These are phyloP conservation scores for Mallotus japonicus DNA, from an alignment of 441 rosid genomes.

Conservation along the genomic window DNA sequence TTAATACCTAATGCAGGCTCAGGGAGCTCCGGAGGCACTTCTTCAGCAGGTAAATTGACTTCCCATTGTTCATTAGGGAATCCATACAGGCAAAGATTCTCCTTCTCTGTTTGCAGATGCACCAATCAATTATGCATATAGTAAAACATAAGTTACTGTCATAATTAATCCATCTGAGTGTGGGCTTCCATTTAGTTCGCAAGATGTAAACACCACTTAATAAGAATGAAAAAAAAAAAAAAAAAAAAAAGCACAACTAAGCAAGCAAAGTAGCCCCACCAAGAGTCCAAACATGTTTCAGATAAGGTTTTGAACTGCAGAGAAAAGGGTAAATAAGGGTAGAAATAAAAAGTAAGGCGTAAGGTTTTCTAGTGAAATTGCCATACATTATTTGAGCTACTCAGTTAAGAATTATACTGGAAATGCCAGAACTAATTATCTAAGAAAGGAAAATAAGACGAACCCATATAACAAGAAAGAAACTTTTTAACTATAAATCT, in stretches of 20 bases:
- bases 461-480: neutral
- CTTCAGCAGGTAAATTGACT: slow-evolving; percentile 79
- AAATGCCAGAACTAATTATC: neutral
- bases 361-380: neutral
- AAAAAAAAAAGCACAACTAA: neutral
- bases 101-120: slow-evolving; percentile 40
- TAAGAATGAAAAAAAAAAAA: neutral
- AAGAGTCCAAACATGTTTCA: neutral
- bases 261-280: neutral
- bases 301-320: neutral
- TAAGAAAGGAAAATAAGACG: neutral
- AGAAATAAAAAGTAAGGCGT: neutral
- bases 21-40: slow-evolving; percentile 62
- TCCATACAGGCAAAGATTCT: slow-evolving; percentile 62
- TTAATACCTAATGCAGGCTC: slow-evolving; percentile 69
- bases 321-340: neutral
- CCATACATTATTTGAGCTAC: neutral
- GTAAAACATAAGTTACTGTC: neutral
- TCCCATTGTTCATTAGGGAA: slow-evolving; percentile 64
- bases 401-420: neutral
- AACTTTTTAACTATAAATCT: neutral
- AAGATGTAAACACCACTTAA: neutral
- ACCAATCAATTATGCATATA: neutral
- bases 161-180: neutral
- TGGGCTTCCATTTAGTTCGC: neutral